Conservation (phyloP, 306 rosid species). For the Sindora glabra region DNA sequence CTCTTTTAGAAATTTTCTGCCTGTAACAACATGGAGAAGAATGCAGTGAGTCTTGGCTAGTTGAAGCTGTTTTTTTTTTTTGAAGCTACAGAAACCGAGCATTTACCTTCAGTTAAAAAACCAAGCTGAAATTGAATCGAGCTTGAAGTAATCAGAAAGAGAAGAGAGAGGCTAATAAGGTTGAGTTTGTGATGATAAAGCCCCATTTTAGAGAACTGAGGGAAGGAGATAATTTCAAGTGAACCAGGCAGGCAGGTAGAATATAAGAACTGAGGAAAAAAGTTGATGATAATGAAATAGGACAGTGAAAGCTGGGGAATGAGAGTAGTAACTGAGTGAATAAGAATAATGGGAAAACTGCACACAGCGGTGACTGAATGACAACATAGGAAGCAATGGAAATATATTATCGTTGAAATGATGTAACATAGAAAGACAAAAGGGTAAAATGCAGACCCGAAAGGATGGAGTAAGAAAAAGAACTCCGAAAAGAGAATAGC, state of each 20-base stretch:
- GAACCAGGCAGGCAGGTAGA: neutral
- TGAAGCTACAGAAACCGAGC: neutral
- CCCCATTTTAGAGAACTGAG: constrained; percentile 30
- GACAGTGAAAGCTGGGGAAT: neutral
- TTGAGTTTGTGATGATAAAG: constrained; percentile 12
- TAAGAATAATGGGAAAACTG: neutral
- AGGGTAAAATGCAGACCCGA: constrained; percentile 53
- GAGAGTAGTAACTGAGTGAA: constrained; percentile 18
- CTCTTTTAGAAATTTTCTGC: constrained; percentile 30
- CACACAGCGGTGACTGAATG: constrained; percentile 2
- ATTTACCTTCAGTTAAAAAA: constrained; percentile 56
- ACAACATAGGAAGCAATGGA: too few species aligned
- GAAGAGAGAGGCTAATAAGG: constrained; percentile 26
- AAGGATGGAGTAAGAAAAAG: constrained; percentile 28
- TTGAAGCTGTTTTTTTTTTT: neutral
- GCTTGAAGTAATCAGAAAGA: constrained; percentile 50
- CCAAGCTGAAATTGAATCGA: constrained; percentile 48
- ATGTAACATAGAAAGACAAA: constrained; percentile 70
- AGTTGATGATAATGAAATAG: constrained; percentile 13
- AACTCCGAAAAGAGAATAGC: constrained; percentile 35
- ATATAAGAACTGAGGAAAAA: neutral
- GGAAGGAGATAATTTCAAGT: too few species aligned
- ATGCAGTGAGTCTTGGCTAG: neutral
- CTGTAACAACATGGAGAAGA: constrained; percentile 28
- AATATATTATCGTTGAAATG: constrained; percentile 47